phyloP scores from a whole-genome alignment of 345 rosid species.

The Sonneratia caseolaris region DNA sequence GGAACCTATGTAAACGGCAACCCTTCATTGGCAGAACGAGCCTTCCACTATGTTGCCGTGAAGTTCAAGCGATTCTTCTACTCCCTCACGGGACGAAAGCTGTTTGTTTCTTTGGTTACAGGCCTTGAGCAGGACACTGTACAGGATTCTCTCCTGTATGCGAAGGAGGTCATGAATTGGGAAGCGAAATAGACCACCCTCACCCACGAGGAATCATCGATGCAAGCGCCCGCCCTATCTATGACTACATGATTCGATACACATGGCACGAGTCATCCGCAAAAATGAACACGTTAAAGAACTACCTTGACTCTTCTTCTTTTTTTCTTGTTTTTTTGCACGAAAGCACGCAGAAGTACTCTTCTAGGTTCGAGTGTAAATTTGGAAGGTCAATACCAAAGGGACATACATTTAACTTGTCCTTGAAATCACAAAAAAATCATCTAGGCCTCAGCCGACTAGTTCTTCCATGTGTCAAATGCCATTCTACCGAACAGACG shows the following conservation, averaged over 20 bases:
- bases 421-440: not conserved
- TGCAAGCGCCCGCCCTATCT: constrained; percentile 46
- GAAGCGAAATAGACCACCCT: constrained; percentile 25
- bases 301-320: not conserved
- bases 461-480: not conserved
- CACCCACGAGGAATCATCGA: constrained; percentile 27
- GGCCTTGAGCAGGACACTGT: constrained; percentile 55
- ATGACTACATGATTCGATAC: not conserved
- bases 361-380: not conserved
- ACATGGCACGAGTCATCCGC: not conserved
- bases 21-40: constrained; percentile 51
- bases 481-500: too few relatives aligned
- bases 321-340: not conserved
- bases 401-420: not conserved
- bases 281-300: not conserved
- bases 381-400: not conserved
- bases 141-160: constrained; percentile 45
- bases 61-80: constrained; percentile 64
- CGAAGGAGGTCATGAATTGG: constrained; percentile 60
- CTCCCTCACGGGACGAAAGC: constrained; percentile 40
- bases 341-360: not conserved
- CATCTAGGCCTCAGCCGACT: too few relatives aligned
- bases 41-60: constrained; percentile 54
- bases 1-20: constrained; percentile 16
- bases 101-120: constrained; percentile 45